Conservation (phyloP, 495 filamentous ascomycete genomes). For the Annulohypoxylon stygium region DNA sequence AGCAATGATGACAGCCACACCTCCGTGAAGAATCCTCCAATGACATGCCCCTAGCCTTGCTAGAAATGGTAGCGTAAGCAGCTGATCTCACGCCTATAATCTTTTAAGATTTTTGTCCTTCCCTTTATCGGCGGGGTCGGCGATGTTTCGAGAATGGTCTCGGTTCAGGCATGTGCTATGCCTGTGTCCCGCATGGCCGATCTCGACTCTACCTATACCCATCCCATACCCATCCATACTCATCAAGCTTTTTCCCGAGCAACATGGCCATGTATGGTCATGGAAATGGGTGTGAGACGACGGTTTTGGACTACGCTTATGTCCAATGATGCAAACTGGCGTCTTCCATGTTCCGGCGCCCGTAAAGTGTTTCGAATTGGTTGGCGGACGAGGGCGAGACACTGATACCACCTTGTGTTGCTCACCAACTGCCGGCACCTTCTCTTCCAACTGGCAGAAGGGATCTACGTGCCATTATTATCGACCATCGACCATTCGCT, state of each 20-base stretch:
- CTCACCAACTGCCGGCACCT: slow-evolving; percentile 45
- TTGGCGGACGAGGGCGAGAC: slow-evolving; percentile 47
- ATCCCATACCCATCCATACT: slow-evolving; percentile 21
- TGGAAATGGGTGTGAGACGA: slow-evolving; percentile 33
- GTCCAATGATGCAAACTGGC: slow-evolving; percentile 49
- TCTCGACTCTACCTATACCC: slow-evolving; percentile 31
- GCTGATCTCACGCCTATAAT: slow-evolving; percentile 39
- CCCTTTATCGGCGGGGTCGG: slow-evolving; percentile 39
- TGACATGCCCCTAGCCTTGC: slow-evolving; percentile 33
- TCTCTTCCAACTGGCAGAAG: slow-evolving; percentile 29
- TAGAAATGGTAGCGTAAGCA: slow-evolving; percentile 45
- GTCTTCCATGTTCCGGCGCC: slow-evolving; percentile 40
- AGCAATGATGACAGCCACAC: slow-evolving; percentile 39
- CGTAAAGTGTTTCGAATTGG: slow-evolving; percentile 39
- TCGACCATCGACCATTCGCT: slow-evolving; percentile 24
- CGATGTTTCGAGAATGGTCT: slow-evolving; percentile 39
- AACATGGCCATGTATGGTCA: slow-evolving; percentile 6
- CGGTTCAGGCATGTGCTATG: slow-evolving; percentile 26
- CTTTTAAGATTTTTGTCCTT: slow-evolving; percentile 33
- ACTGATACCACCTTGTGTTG: slow-evolving; percentile 41
- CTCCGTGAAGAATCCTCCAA: slow-evolving; percentile 36
- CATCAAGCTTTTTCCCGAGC: slow-evolving; percentile 18
- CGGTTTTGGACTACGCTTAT: slow-evolving; percentile 44
- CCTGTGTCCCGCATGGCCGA: slow-evolving; percentile 43
- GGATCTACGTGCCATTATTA: slow-evolving; percentile 36